Base-by-base conservation (phyloP, 1,284 basidiomycete genomes). In the Neolentinus lepideus region DNA sequence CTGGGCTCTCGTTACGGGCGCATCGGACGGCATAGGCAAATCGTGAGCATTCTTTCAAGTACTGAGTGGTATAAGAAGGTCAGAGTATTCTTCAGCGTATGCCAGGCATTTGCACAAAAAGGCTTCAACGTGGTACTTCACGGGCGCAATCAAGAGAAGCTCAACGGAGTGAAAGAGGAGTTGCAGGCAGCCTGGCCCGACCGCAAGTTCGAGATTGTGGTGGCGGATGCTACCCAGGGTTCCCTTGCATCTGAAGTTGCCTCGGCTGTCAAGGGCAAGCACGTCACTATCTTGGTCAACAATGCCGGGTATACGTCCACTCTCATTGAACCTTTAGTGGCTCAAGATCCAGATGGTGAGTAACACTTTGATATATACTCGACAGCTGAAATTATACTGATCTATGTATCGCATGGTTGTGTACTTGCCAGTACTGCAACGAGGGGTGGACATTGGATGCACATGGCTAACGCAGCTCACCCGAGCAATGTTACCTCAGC, bases 21-120 rank as follows among this genome's bases (percentile, higher is more conserved):
- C 24, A 11, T 50, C 47, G 3, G 47, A 50, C 47, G 47, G 47
- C 27, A 50, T 50, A 14, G 47, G 47, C 47, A 50, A 50, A n/a
- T 8, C 24, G 47, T 50, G 22, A 16, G 47, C 22, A 14, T 4
- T 26, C 47, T 26, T 26, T 16, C 45, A 50, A 6, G n/a, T 26
- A 21, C 25, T 26, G 21, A 8, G 12, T 16, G 6, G 4, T 50
- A 50, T 46, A 10, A 46, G 6, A 16, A 46, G 19, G 4, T 16
- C 43, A 46, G 16, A 21, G 4, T 46, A 6, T 16, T 21, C 6
- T 25, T 21, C 22, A 50, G 47, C 4, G 24, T 50, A 25, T 21
- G 21, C 16, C 6, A 50, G 22, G 47, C 27, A 6, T n/a, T 50
- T 16, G 47, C 47, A 16, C 27, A 25, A 29, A 50, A 50, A n/a